Evolutionary conservation across 106 monocot species (phyloP).

Genomic region (Xerophyta viscosa): DNA sequence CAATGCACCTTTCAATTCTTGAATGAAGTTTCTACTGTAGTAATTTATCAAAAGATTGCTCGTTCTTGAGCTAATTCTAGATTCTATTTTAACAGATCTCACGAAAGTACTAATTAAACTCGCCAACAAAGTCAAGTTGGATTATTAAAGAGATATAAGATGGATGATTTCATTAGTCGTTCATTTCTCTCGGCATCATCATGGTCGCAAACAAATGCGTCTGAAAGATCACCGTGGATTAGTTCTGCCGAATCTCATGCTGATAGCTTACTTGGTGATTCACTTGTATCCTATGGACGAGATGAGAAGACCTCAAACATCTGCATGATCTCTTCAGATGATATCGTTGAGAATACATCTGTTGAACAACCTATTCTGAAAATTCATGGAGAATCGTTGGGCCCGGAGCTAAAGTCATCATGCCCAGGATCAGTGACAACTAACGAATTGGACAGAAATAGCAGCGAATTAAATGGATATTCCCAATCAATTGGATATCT

Average conservation of each 20-base stretch:
- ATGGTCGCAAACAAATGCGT: slow-evolving; percentile 29
- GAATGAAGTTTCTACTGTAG: too few relatives aligned
- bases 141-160: too few relatives aligned
- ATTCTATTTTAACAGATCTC: too few relatives aligned
- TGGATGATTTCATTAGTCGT: slow-evolving; percentile 37
- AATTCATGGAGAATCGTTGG: slow-evolving; percentile 23
- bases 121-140: too few relatives aligned
- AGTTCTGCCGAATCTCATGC: slow-evolving; percentile 14
- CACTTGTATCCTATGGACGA: slow-evolving; percentile 8
- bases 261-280: slow-evolving; percentile 20
- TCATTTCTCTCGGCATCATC: slow-evolving; percentile 34
- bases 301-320: slow-evolving; percentile 16
- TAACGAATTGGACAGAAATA: slow-evolving; percentile 19
- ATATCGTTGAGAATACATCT: slow-evolving; percentile 12
- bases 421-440: slow-evolving; percentile 6
- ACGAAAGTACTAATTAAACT: too few relatives aligned
- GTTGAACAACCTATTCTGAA: slow-evolving; percentile 14
- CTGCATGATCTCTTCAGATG: slow-evolving; percentile 17
- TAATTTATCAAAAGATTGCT: too few relatives aligned
- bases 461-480: slow-evolving; percentile 15
- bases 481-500: slow-evolving; percentile 22
- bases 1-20: too few relatives aligned
- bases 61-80: too few relatives aligned
- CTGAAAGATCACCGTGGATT: slow-evolving; percentile 30
- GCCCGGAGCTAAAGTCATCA: slow-evolving; percentile 20